Base-by-base conservation (phyloP, 2,329 filamentous ascomycete genomes). In the Cordyceps tenuipes region DNA sequence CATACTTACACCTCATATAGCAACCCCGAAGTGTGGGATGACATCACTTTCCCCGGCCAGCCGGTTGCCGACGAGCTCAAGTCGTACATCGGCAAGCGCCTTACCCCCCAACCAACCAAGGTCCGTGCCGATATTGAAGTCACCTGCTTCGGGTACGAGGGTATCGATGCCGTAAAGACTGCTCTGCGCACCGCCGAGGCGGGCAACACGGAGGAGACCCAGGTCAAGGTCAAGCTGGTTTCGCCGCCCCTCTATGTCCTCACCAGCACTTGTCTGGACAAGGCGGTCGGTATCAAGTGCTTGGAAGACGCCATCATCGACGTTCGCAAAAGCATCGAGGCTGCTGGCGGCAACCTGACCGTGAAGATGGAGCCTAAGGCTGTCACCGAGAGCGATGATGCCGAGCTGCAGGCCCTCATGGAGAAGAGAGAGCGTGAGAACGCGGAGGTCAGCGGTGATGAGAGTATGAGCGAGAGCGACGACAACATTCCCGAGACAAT, bases 331-430 rank as follows among this genome's bases (percentile, higher is more conserved):
- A 91, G 82, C 74, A 99, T 99, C 72, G 84, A 86, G 71, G 80
- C 76, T 50, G 83, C 89, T 0, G 89, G 89, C 58, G 94, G 94
- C 63, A 86, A 85, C 71, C 88, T 93, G 70, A 83, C 87, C 48
- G 88, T 97, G 68, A 96, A 95, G 85, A 99, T 99, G 94, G 92
- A 94, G 69, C 94, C 94, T 67, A 97, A 97, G 86, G 94, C 95
- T 5, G 94, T 99, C 63, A 99, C 94, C 1, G 95, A 97, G 82
- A 95, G 91, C 74, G 95, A 99, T 70, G 94, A 99, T 71, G 94
- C 93, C 29, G 92, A 97, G 76, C 81, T 99, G 66, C 91, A 97
- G 75, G 94, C 93, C 57, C 83, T 99, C 65, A 99, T 99, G 94
- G 94, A 97, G 82, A 97, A 97, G 87, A 87, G 90, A 66, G 94